phyloP scores from a whole-genome alignment of 306 rosid genomes.

The Casuarina cunninghamiana region DNA sequence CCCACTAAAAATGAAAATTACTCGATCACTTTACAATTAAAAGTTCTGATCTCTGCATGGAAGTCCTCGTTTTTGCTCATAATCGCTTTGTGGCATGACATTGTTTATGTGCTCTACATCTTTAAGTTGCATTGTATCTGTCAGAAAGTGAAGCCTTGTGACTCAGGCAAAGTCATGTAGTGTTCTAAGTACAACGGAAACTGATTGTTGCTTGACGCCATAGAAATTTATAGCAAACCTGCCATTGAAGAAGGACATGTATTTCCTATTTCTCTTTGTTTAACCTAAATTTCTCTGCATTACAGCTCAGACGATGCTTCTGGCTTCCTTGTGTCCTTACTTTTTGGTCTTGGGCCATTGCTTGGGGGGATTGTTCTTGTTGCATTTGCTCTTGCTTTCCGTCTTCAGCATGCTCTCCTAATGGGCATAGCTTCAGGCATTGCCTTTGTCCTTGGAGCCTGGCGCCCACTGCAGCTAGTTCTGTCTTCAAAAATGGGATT shows the following conservation, averaged over 20 bases:
- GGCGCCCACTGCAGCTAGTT: conserved; percentile 90
- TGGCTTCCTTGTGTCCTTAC: conserved; percentile 93
- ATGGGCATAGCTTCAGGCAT: conserved; percentile 96
- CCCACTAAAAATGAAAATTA: not conserved
- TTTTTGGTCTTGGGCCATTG: conserved; percentile 93
- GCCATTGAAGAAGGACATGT: not conserved
- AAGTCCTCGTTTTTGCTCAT: not conserved
- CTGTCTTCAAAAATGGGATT: conserved; percentile 77
- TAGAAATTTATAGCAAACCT: not conserved
- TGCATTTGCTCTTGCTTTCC: conserved; percentile 78
- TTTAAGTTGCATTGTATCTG: not conserved
- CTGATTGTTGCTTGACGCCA: not conserved
- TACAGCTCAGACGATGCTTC: conserved; percentile 96
- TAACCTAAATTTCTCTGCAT: conserved; percentile 20
- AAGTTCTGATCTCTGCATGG: not conserved
- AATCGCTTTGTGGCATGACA: not conserved
- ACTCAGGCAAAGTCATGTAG: not conserved
- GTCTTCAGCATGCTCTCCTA: conserved; percentile 84
- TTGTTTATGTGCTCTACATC: conserved; percentile 2
- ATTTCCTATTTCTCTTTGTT: not conserved
- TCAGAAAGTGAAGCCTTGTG: not conserved
- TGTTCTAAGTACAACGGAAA: not conserved
- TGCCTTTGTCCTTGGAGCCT: conserved; percentile 94
- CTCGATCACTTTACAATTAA: not conserved
- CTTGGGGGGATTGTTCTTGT: conserved; percentile 84